These are phyloP conservation scores for Aspergillus glaucus DNA, from an alignment of 2,329 filamentous ascomycete genomes.

Conservation along the genomic window DNA sequence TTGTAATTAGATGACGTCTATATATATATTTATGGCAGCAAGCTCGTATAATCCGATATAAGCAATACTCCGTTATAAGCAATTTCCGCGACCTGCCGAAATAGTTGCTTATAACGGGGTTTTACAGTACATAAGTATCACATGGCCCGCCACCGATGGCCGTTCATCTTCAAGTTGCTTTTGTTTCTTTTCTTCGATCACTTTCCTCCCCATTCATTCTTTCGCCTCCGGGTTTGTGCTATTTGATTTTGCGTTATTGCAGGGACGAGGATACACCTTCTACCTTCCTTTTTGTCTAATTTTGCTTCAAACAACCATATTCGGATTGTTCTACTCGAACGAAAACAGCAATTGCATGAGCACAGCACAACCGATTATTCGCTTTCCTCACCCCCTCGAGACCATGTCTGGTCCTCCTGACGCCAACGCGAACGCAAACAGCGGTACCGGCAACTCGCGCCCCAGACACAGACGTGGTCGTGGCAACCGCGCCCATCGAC, in stretches of 20 bases:
- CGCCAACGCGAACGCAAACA: constrained; percentile 5
- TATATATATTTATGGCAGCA: too few relatives aligned
- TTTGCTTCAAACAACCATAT: background rate
- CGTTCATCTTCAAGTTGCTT: background rate
- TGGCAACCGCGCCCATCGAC: constrained; percentile 17
- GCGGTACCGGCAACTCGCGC: constrained; percentile 6
- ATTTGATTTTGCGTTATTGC: background rate
- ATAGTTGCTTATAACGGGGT: too few relatives aligned
- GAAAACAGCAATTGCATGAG: constrained; percentile 7
- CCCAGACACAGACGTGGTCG: constrained; percentile 20
- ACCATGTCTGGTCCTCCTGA: constrained; percentile 12
- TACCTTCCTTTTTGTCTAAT: background rate
- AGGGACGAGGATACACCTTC: background rate
- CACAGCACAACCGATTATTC: background rate
- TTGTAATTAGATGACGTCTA: too few relatives aligned
- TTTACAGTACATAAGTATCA: background rate
- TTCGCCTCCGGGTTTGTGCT: background rate
- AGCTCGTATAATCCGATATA: too few relatives aligned
- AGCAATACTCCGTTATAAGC: too few relatives aligned
- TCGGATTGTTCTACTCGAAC: background rate
- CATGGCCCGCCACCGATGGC: background rate
- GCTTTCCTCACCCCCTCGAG: constrained; percentile 2
- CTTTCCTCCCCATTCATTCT: background rate
- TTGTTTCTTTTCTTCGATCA: background rate
- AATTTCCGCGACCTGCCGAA: too few relatives aligned